phyloP scores from a whole-genome alignment of 768 basidiomycete species.

The Amanita phalloides region DNA sequence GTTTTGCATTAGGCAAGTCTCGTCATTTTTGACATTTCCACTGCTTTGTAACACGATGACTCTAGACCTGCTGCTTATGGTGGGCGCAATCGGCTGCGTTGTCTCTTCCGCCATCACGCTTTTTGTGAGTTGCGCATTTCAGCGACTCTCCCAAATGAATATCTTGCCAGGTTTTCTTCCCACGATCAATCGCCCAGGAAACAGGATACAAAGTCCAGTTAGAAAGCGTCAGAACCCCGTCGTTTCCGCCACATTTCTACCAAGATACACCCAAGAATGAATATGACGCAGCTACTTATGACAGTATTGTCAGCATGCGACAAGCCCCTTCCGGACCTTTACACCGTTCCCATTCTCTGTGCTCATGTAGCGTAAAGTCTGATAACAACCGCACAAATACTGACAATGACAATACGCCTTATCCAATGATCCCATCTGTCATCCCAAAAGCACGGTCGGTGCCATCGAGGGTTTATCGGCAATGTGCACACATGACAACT shows the following conservation, averaged over 20 bases:
- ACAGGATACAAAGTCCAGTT: conserved; percentile 45
- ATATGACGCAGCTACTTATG: not conserved
- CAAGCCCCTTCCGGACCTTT: not conserved
- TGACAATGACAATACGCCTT: conserved; percentile 18
- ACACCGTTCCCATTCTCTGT: not conserved
- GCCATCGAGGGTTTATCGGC: conserved; percentile 1
- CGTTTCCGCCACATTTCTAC: not conserved
- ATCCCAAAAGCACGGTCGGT: conserved; percentile 8
- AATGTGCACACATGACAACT: conserved; percentile 18
- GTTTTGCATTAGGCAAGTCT: conserved; percentile 49
- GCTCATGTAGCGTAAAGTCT: conserved; percentile 1
- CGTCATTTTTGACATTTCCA: not conserved
- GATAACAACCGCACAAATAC: conserved; percentile 14
- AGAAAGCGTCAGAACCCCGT: conserved; percentile 15
- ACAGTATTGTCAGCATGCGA: not conserved
- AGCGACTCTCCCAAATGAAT: conserved; percentile 2
- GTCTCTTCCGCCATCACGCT: conserved; percentile 75
- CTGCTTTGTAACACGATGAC: conserved; percentile 11
- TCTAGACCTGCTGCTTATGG: conserved; percentile 59
- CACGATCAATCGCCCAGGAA: conserved; percentile 58
- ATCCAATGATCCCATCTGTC: conserved; percentile 11
- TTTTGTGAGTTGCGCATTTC: conserved; percentile 34
- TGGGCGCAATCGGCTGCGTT: conserved; percentile 66
- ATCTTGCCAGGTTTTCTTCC: conserved; percentile 57
- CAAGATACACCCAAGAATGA: not conserved